Evolutionary conservation across 2,329 filamentous ascomycete genomes (phyloP), one percentile per base, ranked within the genome.

Genomic region (Coniochaeta ligniaria): DNA sequence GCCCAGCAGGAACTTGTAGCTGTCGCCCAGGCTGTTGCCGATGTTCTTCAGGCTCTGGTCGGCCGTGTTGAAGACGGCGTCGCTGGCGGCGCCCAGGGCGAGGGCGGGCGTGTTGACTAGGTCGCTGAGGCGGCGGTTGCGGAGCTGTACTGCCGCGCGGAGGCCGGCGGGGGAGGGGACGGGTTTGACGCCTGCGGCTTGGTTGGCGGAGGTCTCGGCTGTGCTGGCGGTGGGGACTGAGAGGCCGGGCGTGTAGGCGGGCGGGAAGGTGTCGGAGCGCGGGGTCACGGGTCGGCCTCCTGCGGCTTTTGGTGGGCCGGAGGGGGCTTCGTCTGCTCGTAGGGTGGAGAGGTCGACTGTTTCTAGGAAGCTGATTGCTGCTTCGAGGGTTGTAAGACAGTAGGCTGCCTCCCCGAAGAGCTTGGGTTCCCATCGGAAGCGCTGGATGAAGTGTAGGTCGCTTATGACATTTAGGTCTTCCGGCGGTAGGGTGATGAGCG

Each of bases 401-500:
- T 99, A 99, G 1, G 95, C 93, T 14, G 93, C 90, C 74, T 99
- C 95, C 17, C 95, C 95, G 61, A 96, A 92, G 41, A 98, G 84
- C 69, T 94, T 96, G 64, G 81, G 87, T 59, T 91, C 85, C 72
- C 91, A 91, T 60, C 95, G 86, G 72, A 99, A 99, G 63, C 90
- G 81, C 71, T 98, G 93, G 66, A 98, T 92, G 72, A 98, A 99
- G 67, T 90, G 86, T n/a, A 96, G 80, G 72, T 99, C 96, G 78
- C 94, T 98, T 69, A 96, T 92, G 60, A 93, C 89, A 72, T 93
- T 91, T 56, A 98, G 87, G 36, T 88, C 85, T 73, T 95, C 90
- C 0, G 93, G 90, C 0, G 92, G 89, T 52, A 93, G 88, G 2
- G 92, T 97, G 71, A 99, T 96, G 62, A 99, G 83, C 0, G 92